Evolutionary conservation across 169 alveolate species (phyloP), one percentile per base, ranked within the genome.

Genomic region (Amoebophrya sp.): DNA sequence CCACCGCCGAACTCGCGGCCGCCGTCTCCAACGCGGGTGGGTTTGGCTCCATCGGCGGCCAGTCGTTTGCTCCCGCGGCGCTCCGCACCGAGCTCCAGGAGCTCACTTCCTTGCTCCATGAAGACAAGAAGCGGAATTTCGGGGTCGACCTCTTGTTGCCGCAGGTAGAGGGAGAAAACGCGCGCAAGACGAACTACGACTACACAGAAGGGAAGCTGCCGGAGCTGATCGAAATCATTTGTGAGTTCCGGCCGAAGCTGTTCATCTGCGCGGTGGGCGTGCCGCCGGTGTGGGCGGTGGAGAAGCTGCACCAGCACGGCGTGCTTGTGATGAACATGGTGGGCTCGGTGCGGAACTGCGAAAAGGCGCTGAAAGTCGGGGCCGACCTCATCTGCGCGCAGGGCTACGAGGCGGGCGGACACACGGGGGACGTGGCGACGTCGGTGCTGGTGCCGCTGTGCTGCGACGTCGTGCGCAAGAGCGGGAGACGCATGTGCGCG

Each of bases 221-320:
- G 13, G 92, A 90, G 29, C 90, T 90, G 40, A 90, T 90, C 10
- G 92, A 90, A 88, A 70, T 90, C 88, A 90, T 90, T 41, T 89
- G 70, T 20, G 90, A 42, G 10, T 89, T 70, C 40, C 69, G 78
- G 88, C 88, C 90, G 20, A 90, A 90, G 38, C 92, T 92, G 15
- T 92, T 92, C 89, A 90, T 92, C n/a, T 89, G 92, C 41, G 94
- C 94, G 26, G 94, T 92, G 16, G 94, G 94, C 0, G 94, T 92
- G 78, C 89, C 92, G 88, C 58, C 92, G 70, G 18, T 88, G 45
- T 41, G 93, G 91, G 93, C 88, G 20, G 89, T 89, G 23, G 93
- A 88, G 41, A 92, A 88, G 40, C 87, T 90, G 90, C 91, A 92
- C 45, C 38, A 23, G 90, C 23, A 5, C 20, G 58, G 58, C 18